Base-by-base conservation (phyloP, 2,329 filamentous ascomycete genomes). In the Calonectria pseudoturangicola region DNA sequence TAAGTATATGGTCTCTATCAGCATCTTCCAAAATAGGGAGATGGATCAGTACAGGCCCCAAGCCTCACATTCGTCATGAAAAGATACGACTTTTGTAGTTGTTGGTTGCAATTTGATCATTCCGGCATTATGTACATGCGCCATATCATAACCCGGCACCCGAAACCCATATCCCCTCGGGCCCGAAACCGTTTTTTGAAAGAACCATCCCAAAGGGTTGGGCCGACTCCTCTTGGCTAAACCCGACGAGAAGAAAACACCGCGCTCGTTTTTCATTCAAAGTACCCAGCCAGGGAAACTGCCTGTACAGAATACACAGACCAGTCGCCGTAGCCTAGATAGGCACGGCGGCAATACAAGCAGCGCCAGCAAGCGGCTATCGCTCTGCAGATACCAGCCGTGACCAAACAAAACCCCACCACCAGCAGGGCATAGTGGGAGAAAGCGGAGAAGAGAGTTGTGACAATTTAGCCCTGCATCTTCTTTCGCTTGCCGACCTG, bases 401-500 rank as follows among this genome's bases (percentile, higher is more conserved):
- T 71, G 71, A 72, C 48, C 66, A 70, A 58, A 70, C 50, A 67
- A 56, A 70, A 67, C 60, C 43, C 50, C 60, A 47, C 58, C 67
- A 58, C 70, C 65, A 66, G 56, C 21, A 21, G 66, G 58, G 30
- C 54, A 63, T 33, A 67, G 70, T 72, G 56, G 60, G 51, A 73
- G 36, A 51, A 45, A 51, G 47, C 27, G 41, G 58, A 69, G 45
- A 58, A 63, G 68, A 43, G 60, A 70, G 43, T 41, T 12, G 50
- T 65, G 70, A 54, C 47, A 71, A 72, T 75, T 75, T 95, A 97
- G 86, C 90, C 94, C 86, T 95, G 92, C 89, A 95, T 94, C 92
- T 97, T 97, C 90, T 93, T 97, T 91, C 97, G 94, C 94, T 98
- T 98, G 85, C 97, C 97, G 86, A 99, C 94, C 88, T 98, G 97